A percentile compares a stretch with the other conserved stretches of the same genome.
Conservation (phyloP, 106 monocot species). For the Posidonia australis region DNA sequence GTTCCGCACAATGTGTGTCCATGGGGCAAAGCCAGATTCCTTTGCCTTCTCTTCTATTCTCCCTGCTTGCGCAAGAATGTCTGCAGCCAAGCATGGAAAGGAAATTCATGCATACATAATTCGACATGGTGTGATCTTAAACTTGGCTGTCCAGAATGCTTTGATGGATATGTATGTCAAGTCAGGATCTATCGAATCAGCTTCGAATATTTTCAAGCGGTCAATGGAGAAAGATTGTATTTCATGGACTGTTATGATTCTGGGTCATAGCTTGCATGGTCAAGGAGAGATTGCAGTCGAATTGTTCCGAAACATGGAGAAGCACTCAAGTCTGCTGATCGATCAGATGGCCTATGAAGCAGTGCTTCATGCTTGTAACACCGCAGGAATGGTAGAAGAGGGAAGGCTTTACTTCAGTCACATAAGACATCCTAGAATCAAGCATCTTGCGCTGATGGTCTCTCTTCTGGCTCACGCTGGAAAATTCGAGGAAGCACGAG, state of each 20-base stretch:
- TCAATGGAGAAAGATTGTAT: conserved; percentile 28
- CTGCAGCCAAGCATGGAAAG: conserved; percentile 32
- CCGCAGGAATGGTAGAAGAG: conserved; percentile 27
- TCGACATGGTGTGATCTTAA: conserved; percentile 9
- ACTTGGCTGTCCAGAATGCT: conserved; percentile 27
- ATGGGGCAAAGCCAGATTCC: conserved; percentile 15
- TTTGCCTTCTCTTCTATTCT: conserved; percentile 32
- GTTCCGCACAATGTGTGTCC: conserved; percentile 22
- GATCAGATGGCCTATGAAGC: conserved; percentile 22
- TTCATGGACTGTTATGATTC: conserved; percentile 47
- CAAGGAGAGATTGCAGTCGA: conserved; percentile 32
- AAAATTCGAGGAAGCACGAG: conserved; percentile 21
- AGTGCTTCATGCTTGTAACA: conserved; percentile 36
- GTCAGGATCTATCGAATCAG: conserved; percentile 30
- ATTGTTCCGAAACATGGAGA: conserved; percentile 33
- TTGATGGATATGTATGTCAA: conserved; percentile 58
- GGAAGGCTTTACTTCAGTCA: conserved; percentile 21
- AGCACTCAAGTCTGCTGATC: not conserved
- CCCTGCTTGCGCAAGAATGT: conserved; percentile 46
- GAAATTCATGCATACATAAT: conserved; percentile 26
- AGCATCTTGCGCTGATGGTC: conserved; percentile 32
- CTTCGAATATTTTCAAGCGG: conserved; percentile 22
- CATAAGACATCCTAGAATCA: conserved; percentile 10
- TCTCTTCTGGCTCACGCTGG: conserved; percentile 29
- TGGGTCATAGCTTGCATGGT: conserved; percentile 45